Evolutionary conservation across 108 stramenopile species (phyloP), one percentile per base, ranked within the genome.

Genomic region (Stephanodiscus triporus): DNA sequence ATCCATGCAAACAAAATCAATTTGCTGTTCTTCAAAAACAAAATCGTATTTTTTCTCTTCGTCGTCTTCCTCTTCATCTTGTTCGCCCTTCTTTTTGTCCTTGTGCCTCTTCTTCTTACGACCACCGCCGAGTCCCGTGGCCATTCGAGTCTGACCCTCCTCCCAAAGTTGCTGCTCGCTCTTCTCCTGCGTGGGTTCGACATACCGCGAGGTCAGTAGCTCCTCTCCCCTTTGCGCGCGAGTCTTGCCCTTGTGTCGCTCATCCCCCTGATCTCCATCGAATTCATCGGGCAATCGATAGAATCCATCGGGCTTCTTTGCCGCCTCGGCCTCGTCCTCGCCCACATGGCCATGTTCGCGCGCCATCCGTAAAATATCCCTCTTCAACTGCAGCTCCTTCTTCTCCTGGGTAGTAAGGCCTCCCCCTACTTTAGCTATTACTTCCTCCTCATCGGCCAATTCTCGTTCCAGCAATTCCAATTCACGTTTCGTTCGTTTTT

Each of bases 101-200:
- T 72, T 63, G 45, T 72, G 58, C 71, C 60, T 62, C 79, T 80
- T 80, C 36, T 71, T 71, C 6, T 67, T 63, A 45, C 78, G 64
- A 48, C 34, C 36, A 43, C 77, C 53, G 37, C 32, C 27, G 22
- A 79, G 47, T 30, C 66, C 72, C 13, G 61, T 57, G 13, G 95
- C 92, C 79, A 91, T 92, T 67, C 75, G 63, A 9, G 93, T 93
- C 71, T 99, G 99, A 20, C 93, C 87, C 68, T 97, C 97, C 78
- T 98, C 97, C 98, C 98, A 99, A 11, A 97, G 71, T 54, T 99
- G 90, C 81, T 98, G 95, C 70, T 99, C 99, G 20, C 95, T 93
- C 73, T 97, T 97, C 68, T 95, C 89, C 56, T 73, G 66, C 27
- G 89, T 94, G 24, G 92, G 92, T 68, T 98, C 98, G 20, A 95